phyloP scores from a whole-genome alignment of 2,329 filamentous ascomycete species.

The Aureobasidium vineae region DNA sequence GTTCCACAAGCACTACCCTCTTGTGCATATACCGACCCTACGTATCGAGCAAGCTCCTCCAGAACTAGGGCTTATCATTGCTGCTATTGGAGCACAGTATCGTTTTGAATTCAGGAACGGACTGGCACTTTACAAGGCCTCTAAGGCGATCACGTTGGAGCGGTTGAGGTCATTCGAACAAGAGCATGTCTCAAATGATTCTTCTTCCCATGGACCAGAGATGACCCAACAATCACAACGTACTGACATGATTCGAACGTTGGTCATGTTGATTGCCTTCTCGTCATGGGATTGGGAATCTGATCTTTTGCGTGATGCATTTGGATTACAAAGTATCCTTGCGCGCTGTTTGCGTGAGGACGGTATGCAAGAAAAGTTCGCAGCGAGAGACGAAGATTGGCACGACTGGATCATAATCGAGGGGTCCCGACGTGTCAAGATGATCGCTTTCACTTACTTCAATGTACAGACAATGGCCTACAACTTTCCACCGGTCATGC shows the following conservation, averaged over 20 bases:
- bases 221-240: neutral
- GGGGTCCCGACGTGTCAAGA: neutral
- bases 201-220: neutral
- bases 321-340: slow-evolving; percentile 57
- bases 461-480: slow-evolving; percentile 63
- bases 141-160: slow-evolving; percentile 43
- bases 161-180: neutral
- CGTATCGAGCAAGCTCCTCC: slow-evolving; percentile 60
- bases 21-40: slow-evolving; percentile 67
- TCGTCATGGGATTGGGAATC: slow-evolving; percentile 60
- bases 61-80: slow-evolving; percentile 65
- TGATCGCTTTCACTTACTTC: slow-evolving; percentile 51
- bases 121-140: slow-evolving; percentile 58
- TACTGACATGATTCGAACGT: slow-evolving; percentile 35
- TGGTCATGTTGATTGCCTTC: slow-evolving; percentile 59
- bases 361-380: slow-evolving; percentile 56
- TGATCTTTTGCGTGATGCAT: slow-evolving; percentile 56
- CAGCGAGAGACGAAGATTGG: slow-evolving; percentile 34
- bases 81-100: slow-evolving; percentile 66
- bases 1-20: slow-evolving; percentile 60
- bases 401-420: neutral
- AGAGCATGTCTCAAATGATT: neutral
- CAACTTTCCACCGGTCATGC: slow-evolving; percentile 59
- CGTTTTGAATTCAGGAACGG: slow-evolving; percentile 53
- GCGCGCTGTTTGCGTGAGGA: slow-evolving; percentile 57